Evolutionary conservation across 2,329 filamentous ascomycete genomes (phyloP).

Genomic region (Ophiostoma tasmaniense): DNA sequence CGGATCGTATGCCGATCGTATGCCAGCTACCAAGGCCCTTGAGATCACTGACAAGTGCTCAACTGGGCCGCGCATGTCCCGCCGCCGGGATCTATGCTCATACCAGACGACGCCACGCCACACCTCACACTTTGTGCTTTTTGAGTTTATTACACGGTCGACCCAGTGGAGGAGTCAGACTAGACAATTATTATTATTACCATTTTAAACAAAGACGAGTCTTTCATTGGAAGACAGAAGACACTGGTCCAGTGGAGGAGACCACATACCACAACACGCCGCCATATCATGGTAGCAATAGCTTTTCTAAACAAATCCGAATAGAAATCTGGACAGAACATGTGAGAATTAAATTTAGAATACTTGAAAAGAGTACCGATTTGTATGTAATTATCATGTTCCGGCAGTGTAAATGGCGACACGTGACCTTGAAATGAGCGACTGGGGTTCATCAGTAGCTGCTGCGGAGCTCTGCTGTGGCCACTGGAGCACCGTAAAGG

Average conservation of each 20-base stretch:
- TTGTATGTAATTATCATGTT: not conserved
- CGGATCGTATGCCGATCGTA: not conserved
- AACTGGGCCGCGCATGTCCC: not conserved
- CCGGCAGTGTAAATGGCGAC: not conserved
- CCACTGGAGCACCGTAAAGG: not conserved
- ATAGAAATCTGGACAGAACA: not conserved
- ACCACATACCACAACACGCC: not conserved
- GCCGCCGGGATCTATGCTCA: not conserved
- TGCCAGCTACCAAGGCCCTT: not conserved
- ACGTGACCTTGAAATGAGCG: not conserved
- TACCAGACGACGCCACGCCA: not conserved
- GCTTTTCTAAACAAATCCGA: no score
- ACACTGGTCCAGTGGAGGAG: not conserved
- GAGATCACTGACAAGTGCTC: not conserved
- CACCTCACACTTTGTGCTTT: slow-evolving; percentile 9
- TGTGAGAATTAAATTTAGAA: not conserved
- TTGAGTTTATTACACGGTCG: slow-evolving; percentile 13
- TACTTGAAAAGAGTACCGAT: not conserved
- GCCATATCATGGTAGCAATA: not conserved
- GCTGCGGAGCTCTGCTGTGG: not conserved
- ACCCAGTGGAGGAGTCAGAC: slow-evolving; percentile 5
- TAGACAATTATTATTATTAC: slow-evolving; percentile 11
- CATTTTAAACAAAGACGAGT: slow-evolving; percentile 8
- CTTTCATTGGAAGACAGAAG: not conserved
- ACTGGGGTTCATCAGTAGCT: not conserved